Evolutionary conservation across 225 moss, liverwort and hornwort species (phyloP).

Genomic region (Polytrichum commune): DNA sequence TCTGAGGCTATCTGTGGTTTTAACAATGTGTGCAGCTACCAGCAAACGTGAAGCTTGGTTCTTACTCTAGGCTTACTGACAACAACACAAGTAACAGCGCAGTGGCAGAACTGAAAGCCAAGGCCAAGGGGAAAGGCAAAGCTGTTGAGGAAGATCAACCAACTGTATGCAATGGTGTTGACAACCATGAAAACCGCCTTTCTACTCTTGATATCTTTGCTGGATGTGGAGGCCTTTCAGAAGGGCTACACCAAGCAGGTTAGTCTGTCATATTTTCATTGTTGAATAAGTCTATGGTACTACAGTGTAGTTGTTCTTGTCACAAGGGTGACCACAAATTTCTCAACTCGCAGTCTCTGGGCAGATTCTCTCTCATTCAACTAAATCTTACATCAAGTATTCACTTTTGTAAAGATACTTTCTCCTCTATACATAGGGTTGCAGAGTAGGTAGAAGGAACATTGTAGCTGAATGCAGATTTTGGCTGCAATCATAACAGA

Average conservation of each 20-base stretch:
- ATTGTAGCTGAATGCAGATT: no score
- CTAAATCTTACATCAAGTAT: no score
- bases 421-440: no score
- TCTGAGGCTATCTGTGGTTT: conserved; percentile 1
- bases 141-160: conserved; percentile 52
- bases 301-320: no score
- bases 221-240: conserved; percentile 94
- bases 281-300: no score
- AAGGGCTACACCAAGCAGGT: conserved; percentile 93
- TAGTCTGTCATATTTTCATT: neutral
- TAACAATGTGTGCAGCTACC: conserved; percentile 59
- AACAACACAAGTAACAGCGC: conserved; percentile 28
- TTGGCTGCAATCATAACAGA: no score
- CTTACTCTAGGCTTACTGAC: conserved; percentile 49
- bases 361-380: no score
- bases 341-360: no score
- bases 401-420: no score
- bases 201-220: conserved; percentile 95
- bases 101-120: conserved; percentile 65
- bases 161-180: conserved; percentile 18
- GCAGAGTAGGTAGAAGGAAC: no score
- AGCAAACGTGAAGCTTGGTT: conserved; percentile 62
- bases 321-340: no score
- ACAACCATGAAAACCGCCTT: conserved; percentile 34
- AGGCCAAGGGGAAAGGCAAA: conserved; percentile 93